Conservation (phyloP, 2,329 filamentous ascomycete genomes). For the Ophiostoma ulmi region DNA sequence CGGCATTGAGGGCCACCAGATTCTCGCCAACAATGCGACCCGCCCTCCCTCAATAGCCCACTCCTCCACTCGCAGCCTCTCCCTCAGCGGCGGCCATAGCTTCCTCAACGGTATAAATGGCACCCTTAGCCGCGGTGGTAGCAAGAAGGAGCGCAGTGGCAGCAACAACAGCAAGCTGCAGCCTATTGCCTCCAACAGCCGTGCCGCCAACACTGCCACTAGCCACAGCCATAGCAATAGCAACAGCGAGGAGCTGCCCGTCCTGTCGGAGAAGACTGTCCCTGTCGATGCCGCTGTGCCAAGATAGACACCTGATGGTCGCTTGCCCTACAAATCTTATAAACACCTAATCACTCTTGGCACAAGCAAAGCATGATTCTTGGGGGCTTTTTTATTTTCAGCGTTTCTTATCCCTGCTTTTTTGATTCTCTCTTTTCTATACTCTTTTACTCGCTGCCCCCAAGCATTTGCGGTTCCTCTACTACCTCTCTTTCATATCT, state of each 20-base stretch:
- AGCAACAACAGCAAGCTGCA: slow-evolving; percentile 15
- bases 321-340: neutral
- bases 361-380: neutral
- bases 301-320: neutral
- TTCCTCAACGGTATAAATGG: neutral
- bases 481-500: neutral
- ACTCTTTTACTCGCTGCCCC: neutral
- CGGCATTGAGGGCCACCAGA: slow-evolving; percentile 65
- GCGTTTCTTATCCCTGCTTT: neutral
- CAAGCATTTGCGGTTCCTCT: neutral
- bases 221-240: neutral
- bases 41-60: neutral
- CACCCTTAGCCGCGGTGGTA: slow-evolving; percentile 10
- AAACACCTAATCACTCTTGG: neutral
- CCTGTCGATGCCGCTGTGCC: neutral
- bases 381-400: neutral
- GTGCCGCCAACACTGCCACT: neutral
- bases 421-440: neutral
- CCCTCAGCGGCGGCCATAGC: neutral
- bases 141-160: slow-evolving; percentile 18
- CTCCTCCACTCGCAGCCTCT: slow-evolving; percentile 2
- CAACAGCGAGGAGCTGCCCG: slow-evolving; percentile 11
- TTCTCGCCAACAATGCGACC: slow-evolving; percentile 39
- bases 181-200: neutral
- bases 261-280: neutral